These are phyloP conservation scores for Xylaria sp. DNA, from an alignment of 2,329 filamentous ascomycete species.

Conservation along the genomic window DNA sequence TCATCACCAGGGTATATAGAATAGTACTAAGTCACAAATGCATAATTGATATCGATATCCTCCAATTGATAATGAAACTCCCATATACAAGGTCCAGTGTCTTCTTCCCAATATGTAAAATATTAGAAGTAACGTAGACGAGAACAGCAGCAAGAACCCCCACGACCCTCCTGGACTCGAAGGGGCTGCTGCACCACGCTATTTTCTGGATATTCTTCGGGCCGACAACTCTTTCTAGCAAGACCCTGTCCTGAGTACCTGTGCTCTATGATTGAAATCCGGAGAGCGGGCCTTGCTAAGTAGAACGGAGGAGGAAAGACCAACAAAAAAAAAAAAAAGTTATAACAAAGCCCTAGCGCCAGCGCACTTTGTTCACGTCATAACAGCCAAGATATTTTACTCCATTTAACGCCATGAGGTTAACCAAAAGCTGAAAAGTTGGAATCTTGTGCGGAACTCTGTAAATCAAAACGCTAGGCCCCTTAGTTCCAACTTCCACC, in stretches of 20 bases:
- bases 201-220: conserved; percentile 17
- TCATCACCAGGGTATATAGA: conserved; percentile 10
- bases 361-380: conserved; percentile 10
- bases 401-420: conserved; percentile 22
- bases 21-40: conserved; percentile 16
- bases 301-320: background rate
- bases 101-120: background rate
- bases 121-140: background rate
- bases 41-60: conserved; percentile 15
- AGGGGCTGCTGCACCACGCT: conserved; percentile 7
- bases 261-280: conserved; percentile 1
- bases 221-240: conserved; percentile 8
- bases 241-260: conserved; percentile 3
- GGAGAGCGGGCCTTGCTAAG: conserved; percentile 12
- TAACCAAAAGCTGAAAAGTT: conserved; percentile 8
- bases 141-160: conserved; percentile 11
- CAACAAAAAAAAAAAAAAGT: background rate
- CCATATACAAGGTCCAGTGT: background rate
- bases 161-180: conserved; percentile 13
- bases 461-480: conserved; percentile 15
- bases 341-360: conserved; percentile 19
- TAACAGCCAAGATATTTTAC: background rate
- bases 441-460: conserved; percentile 23
- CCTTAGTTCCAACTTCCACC: background rate
- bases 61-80: conserved; percentile 14